Conservation (phyloP, 2,329 filamentous ascomycete genomes). For the Talaromyces sp. region DNA sequence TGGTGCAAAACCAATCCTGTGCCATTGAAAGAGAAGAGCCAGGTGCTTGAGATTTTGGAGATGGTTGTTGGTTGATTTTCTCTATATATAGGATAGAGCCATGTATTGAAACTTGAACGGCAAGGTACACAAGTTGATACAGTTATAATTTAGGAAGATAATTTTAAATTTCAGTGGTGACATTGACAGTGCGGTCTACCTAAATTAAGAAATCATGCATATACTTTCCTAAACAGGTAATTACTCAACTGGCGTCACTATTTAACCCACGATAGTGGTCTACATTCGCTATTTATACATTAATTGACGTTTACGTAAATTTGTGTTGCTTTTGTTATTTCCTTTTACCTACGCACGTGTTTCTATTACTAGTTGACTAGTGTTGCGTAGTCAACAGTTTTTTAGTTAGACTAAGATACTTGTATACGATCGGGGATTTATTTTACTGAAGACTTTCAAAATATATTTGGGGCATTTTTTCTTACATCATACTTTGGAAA, state of each 20-base stretch:
- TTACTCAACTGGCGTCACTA: too few relatives aligned
- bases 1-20: constrained; percentile 50
- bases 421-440: not conserved
- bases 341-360: too few relatives aligned
- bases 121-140: not conserved
- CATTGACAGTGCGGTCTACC: not conserved
- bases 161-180: not conserved
- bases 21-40: constrained; percentile 41
- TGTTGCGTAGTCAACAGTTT: too few relatives aligned
- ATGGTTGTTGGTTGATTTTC: constrained; percentile 24
- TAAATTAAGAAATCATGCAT: not conserved
- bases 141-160: not conserved
- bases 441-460: not conserved
- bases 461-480: too few relatives aligned
- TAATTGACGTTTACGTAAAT: too few relatives aligned
- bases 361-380: too few relatives aligned
- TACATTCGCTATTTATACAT: too few relatives aligned
- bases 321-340: too few relatives aligned
- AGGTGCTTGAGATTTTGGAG: constrained; percentile 50
- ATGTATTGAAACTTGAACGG: not conserved
- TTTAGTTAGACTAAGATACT: not conserved
- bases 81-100: not conserved
- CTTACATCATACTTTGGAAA: too few relatives aligned
- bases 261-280: too few relatives aligned
- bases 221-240: too few relatives aligned